phyloP scores from a whole-genome alignment of 2,329 filamentous ascomycete species.

The Ilyonectria destructans region DNA sequence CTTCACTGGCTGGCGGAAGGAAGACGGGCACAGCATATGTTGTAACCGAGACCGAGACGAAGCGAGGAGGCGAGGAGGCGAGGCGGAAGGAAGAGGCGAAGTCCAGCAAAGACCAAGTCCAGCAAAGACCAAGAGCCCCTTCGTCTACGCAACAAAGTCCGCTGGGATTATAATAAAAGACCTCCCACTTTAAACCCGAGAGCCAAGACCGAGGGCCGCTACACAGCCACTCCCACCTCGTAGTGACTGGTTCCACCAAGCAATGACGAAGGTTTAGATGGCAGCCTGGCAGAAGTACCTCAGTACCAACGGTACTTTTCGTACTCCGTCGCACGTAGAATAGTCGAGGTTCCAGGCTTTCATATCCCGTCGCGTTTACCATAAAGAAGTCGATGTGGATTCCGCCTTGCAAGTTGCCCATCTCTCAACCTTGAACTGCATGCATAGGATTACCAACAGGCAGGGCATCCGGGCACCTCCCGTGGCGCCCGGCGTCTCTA shows the following conservation, averaged over 20 bases:
- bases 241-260: constrained; percentile 20
- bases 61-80: constrained; percentile 9
- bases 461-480: neutral
- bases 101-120: neutral
- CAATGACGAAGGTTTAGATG: constrained; percentile 2
- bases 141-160: too few species aligned
- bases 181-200: constrained; percentile 9
- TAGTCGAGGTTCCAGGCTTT: neutral
- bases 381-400: neutral
- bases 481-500: neutral
- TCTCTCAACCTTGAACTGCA: neutral
- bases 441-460: neutral
- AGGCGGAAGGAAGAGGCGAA: neutral
- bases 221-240: constrained; percentile 32
- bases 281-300: constrained; percentile 29
- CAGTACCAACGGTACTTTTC: constrained; percentile 16
- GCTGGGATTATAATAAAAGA: neutral
- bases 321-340: neutral
- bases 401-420: constrained; percentile 10
- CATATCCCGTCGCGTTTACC: neutral
- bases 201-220: constrained; percentile 29
- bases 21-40: neutral
- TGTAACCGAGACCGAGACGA: constrained; percentile 7
- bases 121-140: neutral
- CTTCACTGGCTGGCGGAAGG: neutral